Conservation (phyloP, 192 early-diverging fungal species). For the Pilaira anomala region DNA sequence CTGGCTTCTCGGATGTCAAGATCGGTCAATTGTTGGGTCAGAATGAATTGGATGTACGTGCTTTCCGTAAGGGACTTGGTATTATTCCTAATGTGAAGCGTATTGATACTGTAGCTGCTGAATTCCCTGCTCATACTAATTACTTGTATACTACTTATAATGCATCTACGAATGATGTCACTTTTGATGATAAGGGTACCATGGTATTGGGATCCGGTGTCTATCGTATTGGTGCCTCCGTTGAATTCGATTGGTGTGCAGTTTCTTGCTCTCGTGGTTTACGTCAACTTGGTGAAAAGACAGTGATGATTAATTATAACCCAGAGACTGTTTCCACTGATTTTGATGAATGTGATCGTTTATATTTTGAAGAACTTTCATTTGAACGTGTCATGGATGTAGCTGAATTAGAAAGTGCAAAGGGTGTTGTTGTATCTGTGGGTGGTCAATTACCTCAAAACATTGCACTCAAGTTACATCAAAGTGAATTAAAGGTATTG, state of each 20-base stretch:
- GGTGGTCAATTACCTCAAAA: constrained; percentile 97
- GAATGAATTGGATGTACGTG: constrained; percentile 69
- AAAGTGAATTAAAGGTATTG: constrained; percentile 76
- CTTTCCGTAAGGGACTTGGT: constrained; percentile 62
- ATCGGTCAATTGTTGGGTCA: constrained; percentile 59
- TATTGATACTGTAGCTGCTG: constrained; percentile 89
- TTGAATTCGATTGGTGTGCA: constrained; percentile 97
- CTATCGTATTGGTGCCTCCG: constrained; percentile 94
- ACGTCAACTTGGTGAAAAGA: constrained; percentile 73
- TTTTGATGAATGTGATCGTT: constrained; percentile 95
- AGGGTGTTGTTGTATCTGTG: constrained; percentile 86
- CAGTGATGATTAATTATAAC: constrained; percentile 98
- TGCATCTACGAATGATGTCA: constrained; percentile 79
- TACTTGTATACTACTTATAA: constrained; percentile 99
- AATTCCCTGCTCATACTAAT: constrained; percentile 95
- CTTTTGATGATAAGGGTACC: constrained; percentile 83
- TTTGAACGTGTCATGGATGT: constrained; percentile 96
- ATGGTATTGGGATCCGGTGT: constrained; percentile 98
- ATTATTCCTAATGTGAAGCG: constrained; percentile 90
- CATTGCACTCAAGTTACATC: constrained; percentile 83
- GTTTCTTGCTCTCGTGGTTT: constrained; percentile 81
- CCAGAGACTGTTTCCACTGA: constrained; percentile 98
- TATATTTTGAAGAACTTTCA: constrained; percentile 97
- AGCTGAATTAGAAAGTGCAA: constrained; percentile 80
- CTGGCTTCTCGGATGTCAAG: constrained; percentile 88